phyloP scores from a whole-genome alignment of 345 rosid genomes.

The Gossypioides kirkii region DNA sequence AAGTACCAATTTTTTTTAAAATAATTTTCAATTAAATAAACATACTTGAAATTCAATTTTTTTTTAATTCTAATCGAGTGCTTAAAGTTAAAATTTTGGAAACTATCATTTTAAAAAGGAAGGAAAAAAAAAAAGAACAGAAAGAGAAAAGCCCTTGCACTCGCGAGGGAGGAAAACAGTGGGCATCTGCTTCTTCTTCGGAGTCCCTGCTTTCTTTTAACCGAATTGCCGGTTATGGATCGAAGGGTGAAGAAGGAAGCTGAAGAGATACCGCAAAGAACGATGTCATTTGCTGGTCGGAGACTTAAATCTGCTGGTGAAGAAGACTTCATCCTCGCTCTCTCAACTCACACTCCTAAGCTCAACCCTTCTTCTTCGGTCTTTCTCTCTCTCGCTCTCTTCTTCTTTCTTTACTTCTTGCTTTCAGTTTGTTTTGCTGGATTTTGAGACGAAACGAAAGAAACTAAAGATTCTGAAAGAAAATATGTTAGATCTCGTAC shows the following conservation, averaged over 20 bases:
- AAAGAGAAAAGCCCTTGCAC: background rate
- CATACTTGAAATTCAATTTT: too few relatives aligned
- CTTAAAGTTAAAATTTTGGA: too few relatives aligned
- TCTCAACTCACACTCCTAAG: constrained; percentile 2
- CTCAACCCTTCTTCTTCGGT: constrained; percentile 8
- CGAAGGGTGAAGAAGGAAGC: constrained; percentile 14
- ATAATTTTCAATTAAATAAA: too few relatives aligned
- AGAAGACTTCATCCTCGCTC: background rate
- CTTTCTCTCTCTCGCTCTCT: background rate
- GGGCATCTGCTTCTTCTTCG: background rate
- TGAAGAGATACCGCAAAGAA: constrained; percentile 3
- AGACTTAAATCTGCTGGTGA: background rate
- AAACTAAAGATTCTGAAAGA: background rate
- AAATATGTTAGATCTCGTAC: constrained; percentile 7
- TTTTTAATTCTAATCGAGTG: too few relatives aligned
- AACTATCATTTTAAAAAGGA: too few relatives aligned
- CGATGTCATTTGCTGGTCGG: background rate
- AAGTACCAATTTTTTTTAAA: too few relatives aligned
- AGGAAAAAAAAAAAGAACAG: background rate
- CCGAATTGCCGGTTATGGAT: constrained; percentile 16
- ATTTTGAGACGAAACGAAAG: background rate
- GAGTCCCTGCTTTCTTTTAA: background rate
- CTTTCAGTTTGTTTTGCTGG: background rate
- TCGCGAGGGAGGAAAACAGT: background rate
- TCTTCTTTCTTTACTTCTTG: background rate